Base-by-base conservation (phyloP, 371 early-diverging fungal species). In the Globomyces sp. region DNA sequence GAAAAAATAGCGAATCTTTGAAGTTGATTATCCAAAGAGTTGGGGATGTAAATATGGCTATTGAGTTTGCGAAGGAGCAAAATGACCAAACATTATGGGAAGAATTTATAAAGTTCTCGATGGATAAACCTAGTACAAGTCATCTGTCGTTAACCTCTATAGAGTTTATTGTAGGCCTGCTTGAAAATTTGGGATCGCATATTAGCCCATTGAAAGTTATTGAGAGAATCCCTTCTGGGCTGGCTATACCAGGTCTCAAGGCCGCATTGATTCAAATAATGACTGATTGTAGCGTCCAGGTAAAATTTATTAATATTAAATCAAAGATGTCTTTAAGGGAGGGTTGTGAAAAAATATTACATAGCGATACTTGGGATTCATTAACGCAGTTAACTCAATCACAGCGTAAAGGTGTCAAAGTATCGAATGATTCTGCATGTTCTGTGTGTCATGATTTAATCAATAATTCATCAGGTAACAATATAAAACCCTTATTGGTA, bases 11-110 rank as follows among this genome's bases (percentile, higher is more conserved):
- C 66, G 81, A 86, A 55, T 98, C 98, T 0, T 75, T 98, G 48
- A 86, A 86, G 82, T 75, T 98, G 64, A 96, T 98, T 63, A 94
- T 97, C 52, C 87, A 89, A 45, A 81, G 90, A 49, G 77, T 97
- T 9, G 87, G 85, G 13, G 94, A 98, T 78, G 93, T 96, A 3
- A 87, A 92, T 70, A 78, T 86, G 73, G 98, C 98, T 0, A 96
- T 98, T 66, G 94, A 94, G 58, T 98, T 96, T 83, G 94, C 95
- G 0, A 92, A 93, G 79, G 95, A 96, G 58, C 96, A 97, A 78
- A 91, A 92, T 64, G 97, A 98, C 75, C 87, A 89, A 39, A 92
- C 90, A 13, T 79, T 98, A 57, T 98, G 98, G 98, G 90, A 93
- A 69, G 97, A 96, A 73, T 72, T 98, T 47, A 76, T 97, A 34